Percentiles rank a stretch among this genome's conserved stretches.
phyloP scores from a whole-genome alignment of 73 alveolate species.

The Paramecium biaurelia region DNA sequence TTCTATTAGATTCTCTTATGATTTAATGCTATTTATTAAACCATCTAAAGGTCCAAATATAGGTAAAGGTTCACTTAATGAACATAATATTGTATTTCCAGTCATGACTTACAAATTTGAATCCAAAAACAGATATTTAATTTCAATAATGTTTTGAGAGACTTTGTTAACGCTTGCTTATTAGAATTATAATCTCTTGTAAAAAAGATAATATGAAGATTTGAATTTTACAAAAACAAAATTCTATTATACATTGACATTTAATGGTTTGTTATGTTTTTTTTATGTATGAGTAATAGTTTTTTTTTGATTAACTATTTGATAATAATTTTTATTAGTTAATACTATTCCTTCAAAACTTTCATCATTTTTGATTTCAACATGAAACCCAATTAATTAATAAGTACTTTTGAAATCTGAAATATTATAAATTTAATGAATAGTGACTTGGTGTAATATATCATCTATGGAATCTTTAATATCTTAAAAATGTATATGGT shows the following conservation, averaged over 20 bases:
- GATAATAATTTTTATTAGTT: background rate
- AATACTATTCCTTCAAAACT: background rate
- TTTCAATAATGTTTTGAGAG: background rate
- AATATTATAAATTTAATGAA: background rate
- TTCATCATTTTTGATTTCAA: background rate
- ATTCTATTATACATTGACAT: background rate
- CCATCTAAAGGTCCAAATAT: background rate
- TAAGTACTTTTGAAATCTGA: background rate
- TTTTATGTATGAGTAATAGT: background rate
- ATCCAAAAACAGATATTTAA: background rate
- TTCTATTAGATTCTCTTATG: background rate
- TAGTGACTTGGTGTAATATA: background rate
- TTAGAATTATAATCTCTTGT: background rate
- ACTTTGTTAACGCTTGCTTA: background rate
- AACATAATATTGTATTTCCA: background rate
- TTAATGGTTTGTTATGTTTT: background rate
- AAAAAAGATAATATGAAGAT: background rate
- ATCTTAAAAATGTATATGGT: background rate
- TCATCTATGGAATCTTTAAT: background rate
- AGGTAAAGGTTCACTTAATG: background rate
- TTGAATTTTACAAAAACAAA: background rate
- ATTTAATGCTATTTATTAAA: background rate
- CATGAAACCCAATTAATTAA: background rate
- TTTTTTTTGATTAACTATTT: background rate
- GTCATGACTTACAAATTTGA: background rate